These are phyloP conservation scores for Lagenidium sp. DNA, from an alignment of 352 stramenopile genomes.

Conservation along the genomic window DNA sequence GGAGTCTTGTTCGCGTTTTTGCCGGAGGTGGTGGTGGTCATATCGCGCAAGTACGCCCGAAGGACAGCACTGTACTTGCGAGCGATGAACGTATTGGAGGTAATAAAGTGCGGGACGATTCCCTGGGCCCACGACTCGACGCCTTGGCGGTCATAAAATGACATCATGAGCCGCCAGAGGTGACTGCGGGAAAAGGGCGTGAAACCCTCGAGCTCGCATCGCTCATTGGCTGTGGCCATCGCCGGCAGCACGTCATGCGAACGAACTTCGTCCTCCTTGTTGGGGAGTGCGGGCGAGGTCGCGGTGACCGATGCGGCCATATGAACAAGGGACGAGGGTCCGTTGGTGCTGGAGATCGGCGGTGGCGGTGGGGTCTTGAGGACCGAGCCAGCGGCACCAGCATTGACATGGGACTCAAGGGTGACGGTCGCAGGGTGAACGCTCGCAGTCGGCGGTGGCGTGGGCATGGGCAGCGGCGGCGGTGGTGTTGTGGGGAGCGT, in stretches of 20 bases:
- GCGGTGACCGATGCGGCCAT: background rate
- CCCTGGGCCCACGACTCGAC: constrained; percentile 87
- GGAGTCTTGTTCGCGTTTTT: too few species aligned
- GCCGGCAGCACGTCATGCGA: constrained; percentile 12
- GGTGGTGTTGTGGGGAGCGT: too few species aligned
- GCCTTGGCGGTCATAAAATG: constrained; percentile 84
- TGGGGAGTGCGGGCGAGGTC: background rate
- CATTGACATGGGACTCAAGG: too few species aligned
- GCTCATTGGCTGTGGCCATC: constrained; percentile 17
- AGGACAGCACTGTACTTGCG: constrained; percentile 81
- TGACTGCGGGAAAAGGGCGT: constrained; percentile 84
- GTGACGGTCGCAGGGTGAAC: too few species aligned
- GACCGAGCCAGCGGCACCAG: too few species aligned
- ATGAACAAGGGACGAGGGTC: background rate
- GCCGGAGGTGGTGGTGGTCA: too few species aligned
- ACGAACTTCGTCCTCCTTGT: constrained; percentile 46
- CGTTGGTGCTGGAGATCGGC: background rate
- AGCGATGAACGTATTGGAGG: constrained; percentile 93
- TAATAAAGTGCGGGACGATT: constrained; percentile 96
- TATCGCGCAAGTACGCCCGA: constrained; percentile 50
- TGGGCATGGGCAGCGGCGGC: too few species aligned
- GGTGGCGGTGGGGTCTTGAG: too few species aligned
- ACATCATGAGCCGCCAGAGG: constrained; percentile 95
- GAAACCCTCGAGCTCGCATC: constrained; percentile 85
- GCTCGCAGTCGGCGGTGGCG: too few species aligned